Evolutionary conservation across 257 asterid genomes (phyloP).

Genomic region (Nicotiana undulata): DNA sequence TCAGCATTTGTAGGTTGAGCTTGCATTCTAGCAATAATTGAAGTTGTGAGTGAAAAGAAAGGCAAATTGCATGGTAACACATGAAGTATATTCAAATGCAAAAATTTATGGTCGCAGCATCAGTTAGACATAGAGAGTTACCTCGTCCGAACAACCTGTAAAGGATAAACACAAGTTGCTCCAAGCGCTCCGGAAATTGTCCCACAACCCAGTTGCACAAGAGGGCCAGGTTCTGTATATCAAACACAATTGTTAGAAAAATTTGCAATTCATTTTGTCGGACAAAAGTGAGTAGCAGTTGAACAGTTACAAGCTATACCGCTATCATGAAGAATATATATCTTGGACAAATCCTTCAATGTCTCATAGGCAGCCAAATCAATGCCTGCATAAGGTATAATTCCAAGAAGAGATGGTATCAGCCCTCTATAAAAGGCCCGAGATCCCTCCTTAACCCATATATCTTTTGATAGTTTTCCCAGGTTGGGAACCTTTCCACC

Average conservation of each 20-base stretch:
- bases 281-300: neutral
- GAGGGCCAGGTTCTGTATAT: conserved; percentile 89
- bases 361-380: conserved; percentile 89
- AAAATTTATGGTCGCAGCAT: neutral
- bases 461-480: conserved; percentile 66
- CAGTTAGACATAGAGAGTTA: conserved; percentile 16
- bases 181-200: conserved; percentile 92
- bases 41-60: neutral
- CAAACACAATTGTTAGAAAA: conserved; percentile 12
- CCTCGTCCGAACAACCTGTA: conserved; percentile 98
- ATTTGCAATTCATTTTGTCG: neutral
- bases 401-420: conserved; percentile 91
- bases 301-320: conserved; percentile 41
- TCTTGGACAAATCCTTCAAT: conserved; percentile 76
- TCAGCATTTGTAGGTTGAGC: conserved; percentile 42
- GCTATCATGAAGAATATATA: conserved; percentile 60
- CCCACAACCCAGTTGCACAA: conserved; percentile 88
- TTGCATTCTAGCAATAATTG: conserved; percentile 70
- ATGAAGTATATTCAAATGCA: neutral
- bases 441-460: conserved; percentile 87
- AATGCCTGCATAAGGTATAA: conserved; percentile 90
- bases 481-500: conserved; percentile 64
- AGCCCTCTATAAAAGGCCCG: conserved; percentile 89
- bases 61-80: neutral
- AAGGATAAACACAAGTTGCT: conserved; percentile 92